Evolutionary conservation across 2,329 filamentous ascomycete species (phyloP), one percentile per base, ranked within the genome.

Genomic region (Botrytis byssoidea): DNA sequence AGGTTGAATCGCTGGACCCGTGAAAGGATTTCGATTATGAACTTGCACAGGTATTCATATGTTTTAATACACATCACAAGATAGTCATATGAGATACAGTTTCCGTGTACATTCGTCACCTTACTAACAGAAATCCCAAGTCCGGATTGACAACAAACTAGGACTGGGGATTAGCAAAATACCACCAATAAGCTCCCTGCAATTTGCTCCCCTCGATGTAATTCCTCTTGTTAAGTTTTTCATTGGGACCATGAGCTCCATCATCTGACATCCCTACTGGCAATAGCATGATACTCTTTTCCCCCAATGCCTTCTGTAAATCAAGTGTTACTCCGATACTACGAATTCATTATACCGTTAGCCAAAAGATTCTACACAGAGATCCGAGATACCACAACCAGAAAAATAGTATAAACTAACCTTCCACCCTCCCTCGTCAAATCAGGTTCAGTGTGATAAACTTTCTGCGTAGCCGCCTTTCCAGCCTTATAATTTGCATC

Each of bases 381-480:
- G 2, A 25, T 4, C 3, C 9, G 5, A 32, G 16, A 14, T 25
- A 2, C 4, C 37, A 22, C 14, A 40, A 25, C 10, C 20, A 16
- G 18, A 32, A 12, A 59, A 42, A 42, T 16, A 16, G 3, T 8
- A 10, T 42, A 32, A 22, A 69, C 67, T 32, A 22, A 69, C 67
- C 67, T 69, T 57, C 70, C 70, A 9, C 70, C 70, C 42, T 72
- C 70, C 4, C 70, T 48, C 18, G 63, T 72, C 32, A 68, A 68
- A 72, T 72, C 70, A 14, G 63, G 64, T n/a, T 59, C 61, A 1
- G 37, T 57, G 1, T 35, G 29, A 22, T 65, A 72, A 59, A 72
- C 70, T 32, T 35, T 68, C 48, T 72, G 42, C 48, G 61, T 69
- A 8, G 70, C 70, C 22, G 25, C 37, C 40, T 37, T 51, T 3